Conservation (phyloP, 352 stramenopile species). For the Pythium periplocum region DNA sequence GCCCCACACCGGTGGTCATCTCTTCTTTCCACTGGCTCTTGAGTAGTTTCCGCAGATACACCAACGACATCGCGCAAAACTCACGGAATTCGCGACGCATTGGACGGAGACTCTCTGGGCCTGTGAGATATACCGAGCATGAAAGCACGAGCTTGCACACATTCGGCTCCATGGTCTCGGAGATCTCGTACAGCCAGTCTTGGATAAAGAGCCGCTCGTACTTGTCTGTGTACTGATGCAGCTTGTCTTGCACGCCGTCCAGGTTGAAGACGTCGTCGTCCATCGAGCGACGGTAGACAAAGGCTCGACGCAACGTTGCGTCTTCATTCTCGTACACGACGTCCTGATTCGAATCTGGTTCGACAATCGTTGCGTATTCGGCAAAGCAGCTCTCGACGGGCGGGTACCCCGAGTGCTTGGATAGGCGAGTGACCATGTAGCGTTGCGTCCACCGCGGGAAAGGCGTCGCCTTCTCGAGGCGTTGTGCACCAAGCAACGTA, state of each 20-base stretch:
- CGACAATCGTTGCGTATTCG: conserved; percentile 43
- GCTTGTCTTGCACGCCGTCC: conserved; percentile 31
- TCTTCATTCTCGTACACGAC: conserved; percentile 16
- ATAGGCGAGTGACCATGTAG: conserved; percentile 54
- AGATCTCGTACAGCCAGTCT: conserved; percentile 67
- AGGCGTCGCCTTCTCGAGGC: conserved; percentile 21
- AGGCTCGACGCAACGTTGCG: conserved; percentile 31
- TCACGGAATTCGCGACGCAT: conserved; percentile 52
- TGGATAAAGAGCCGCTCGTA: conserved; percentile 52
- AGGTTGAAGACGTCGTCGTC: conserved; percentile 44
- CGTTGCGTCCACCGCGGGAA: conserved; percentile 68
- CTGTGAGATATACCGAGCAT: conserved; percentile 45
- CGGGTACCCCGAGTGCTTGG: conserved; percentile 37
- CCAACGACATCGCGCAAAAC: conserved; percentile 30
- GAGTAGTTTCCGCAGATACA: conserved; percentile 20
- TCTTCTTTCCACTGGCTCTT: conserved; percentile 52
- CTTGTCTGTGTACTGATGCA: conserved; percentile 37
- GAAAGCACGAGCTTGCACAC: conserved; percentile 72
- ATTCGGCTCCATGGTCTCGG: conserved; percentile 47
- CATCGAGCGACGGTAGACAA: conserved; percentile 73
- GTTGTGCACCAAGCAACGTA: conserved; percentile 31
- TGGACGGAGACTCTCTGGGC: conserved; percentile 13
- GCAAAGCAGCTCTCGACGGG: conserved; percentile 57
- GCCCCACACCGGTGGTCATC: conserved; percentile 13
- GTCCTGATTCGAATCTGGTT: neutral